phyloP scores from a whole-genome alignment of 305 asterid genomes.

The Fraxinus platypoda region DNA sequence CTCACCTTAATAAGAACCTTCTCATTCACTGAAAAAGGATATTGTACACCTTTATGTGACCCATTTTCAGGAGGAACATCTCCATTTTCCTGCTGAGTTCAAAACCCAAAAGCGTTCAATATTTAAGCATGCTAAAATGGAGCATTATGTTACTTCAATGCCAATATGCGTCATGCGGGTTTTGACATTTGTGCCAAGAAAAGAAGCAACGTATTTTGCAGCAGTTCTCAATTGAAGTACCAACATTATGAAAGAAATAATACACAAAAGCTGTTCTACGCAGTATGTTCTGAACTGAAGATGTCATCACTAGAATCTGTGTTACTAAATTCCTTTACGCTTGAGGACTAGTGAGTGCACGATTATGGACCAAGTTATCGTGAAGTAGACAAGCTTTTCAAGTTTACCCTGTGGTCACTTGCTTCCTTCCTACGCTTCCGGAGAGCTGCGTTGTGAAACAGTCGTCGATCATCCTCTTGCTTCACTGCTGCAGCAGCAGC shows the following conservation, averaged over 20 bases:
- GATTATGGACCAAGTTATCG: slow-evolving; percentile 14
- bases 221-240: not conserved
- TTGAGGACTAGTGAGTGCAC: not conserved
- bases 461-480: slow-evolving; percentile 92
- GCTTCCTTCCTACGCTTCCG: slow-evolving; percentile 93
- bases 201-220: not conserved
- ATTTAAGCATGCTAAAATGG: slow-evolving; percentile 9
- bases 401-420: slow-evolving; percentile 68
- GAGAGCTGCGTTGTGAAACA: slow-evolving; percentile 79
- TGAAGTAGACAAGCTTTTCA: slow-evolving; percentile 19
- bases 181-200: not conserved
- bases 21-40: slow-evolving; percentile 89
- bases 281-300: not conserved
- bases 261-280: not conserved
- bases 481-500: slow-evolving; percentile 93
- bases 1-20: slow-evolving; percentile 87
- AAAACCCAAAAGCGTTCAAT: slow-evolving; percentile 24
- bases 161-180: not conserved
- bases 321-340: not conserved
- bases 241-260: not conserved
- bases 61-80: slow-evolving; percentile 67
- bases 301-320: slow-evolving; percentile 1
- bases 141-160: not conserved
- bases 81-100: slow-evolving; percentile 68
- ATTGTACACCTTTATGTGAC: slow-evolving; percentile 62